These are phyloP conservation scores for Barnettozyma populi DNA, from an alignment of 805 yeast species.

Conservation along the genomic window DNA sequence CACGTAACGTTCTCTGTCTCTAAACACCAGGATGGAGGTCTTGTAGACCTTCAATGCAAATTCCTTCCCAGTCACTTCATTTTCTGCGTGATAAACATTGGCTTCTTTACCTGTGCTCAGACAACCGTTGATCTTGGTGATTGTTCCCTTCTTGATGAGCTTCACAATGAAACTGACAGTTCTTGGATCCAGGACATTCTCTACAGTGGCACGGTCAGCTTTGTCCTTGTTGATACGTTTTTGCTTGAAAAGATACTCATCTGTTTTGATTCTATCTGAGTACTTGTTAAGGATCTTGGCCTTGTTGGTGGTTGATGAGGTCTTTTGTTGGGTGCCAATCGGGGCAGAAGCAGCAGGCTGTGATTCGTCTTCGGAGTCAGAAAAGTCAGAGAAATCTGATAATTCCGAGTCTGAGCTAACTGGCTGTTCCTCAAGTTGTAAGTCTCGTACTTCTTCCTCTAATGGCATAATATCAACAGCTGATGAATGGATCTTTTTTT, in stretches of 20 bases:
- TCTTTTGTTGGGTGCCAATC: not conserved
- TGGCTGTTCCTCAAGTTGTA: not conserved
- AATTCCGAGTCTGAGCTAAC: conserved; percentile 6
- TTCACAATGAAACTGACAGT: conserved; percentile 80
- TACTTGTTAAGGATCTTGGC: conserved; percentile 54
- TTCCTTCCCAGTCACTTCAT: conserved; percentile 42
- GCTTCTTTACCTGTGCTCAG: conserved; percentile 97
- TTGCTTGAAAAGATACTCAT: conserved; percentile 47
- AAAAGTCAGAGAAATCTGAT: conserved; percentile 10
- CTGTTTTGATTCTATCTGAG: conserved; percentile 60
- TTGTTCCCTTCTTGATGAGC: conserved; percentile 75
- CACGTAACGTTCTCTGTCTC: conserved; percentile 92
- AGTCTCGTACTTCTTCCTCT: conserved; percentile 6
- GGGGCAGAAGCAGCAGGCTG: not conserved
- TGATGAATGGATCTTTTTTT: too few species aligned
- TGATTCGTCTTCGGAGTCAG: conserved; percentile 8
- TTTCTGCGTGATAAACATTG: conserved; percentile 83
- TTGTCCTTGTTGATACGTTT: conserved; percentile 69
- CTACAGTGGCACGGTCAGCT: conserved; percentile 93
- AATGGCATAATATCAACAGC: conserved; percentile 1
- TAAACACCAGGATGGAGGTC: conserved; percentile 94
- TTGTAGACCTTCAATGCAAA: conserved; percentile 92
- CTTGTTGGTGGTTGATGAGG: conserved; percentile 28
- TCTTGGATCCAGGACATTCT: conserved; percentile 93
- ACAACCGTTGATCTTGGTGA: conserved; percentile 88